Evolutionary conservation across 495 filamentous ascomycete genomes (phyloP).

Genomic region (Podospora australis): DNA sequence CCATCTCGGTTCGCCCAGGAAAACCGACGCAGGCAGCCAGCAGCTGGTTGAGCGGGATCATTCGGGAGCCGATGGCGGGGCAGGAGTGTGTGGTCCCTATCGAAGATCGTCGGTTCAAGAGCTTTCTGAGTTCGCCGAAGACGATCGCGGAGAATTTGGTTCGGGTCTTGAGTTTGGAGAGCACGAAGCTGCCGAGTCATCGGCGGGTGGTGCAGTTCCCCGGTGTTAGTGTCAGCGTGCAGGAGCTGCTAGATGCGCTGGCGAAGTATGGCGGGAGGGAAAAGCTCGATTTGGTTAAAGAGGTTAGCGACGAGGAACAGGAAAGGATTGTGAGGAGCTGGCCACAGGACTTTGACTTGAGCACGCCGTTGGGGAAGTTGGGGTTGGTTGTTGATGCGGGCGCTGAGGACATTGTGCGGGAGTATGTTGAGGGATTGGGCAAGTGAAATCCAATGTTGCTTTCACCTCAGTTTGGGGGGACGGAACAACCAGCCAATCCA

Average conservation of each 20-base stretch:
- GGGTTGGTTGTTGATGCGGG: conserved; percentile 54
- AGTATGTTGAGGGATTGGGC: conserved; percentile 36
- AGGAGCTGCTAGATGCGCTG: conserved; percentile 71
- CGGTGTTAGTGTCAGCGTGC: conserved; percentile 61
- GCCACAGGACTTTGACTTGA: conserved; percentile 61
- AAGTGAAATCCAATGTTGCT: too few relatives aligned
- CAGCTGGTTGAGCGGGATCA: conserved; percentile 67
- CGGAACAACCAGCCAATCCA: too few relatives aligned
- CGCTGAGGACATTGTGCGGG: conserved; percentile 23
- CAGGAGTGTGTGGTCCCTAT: conserved; percentile 59
- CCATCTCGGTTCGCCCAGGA: conserved; percentile 67
- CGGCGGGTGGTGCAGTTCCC: conserved; percentile 66
- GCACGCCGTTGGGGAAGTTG: conserved; percentile 44
- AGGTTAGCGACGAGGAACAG: conserved; percentile 57
- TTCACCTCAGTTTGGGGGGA: too few relatives aligned
- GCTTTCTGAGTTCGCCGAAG: conserved; percentile 63
- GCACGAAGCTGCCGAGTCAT: conserved; percentile 47
- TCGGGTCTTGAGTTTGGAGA: conserved; percentile 51
- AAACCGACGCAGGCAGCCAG: conserved; percentile 69
- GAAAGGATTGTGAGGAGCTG: conserved; percentile 70
- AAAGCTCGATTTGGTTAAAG: conserved; percentile 54
- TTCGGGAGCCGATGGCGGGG: conserved; percentile 48
- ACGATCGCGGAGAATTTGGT: conserved; percentile 66
- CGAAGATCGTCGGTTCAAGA: conserved; percentile 49
- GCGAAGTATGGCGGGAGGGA: conserved; percentile 64